phyloP scores from a whole-genome alignment of 1,284 basidiomycete genomes.

The Lentinus polychrous region DNA sequence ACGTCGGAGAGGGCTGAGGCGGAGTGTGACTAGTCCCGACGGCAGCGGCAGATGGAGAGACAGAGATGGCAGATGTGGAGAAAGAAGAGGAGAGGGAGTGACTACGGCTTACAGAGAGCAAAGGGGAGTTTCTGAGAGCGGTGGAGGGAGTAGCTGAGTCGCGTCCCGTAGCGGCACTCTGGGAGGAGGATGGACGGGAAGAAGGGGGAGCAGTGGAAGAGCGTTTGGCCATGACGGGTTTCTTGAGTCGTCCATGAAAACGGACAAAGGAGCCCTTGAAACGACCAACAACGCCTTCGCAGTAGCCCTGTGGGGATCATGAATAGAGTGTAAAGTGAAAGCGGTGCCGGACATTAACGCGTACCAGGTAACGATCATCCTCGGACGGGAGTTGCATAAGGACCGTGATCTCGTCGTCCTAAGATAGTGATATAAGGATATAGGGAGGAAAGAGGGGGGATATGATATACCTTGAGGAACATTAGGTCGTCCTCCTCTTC shows the following conservation, averaged over 20 bases:
- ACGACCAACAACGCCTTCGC: constrained; percentile 87
- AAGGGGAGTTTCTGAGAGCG: constrained; percentile 9
- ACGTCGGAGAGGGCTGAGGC: not conserved
- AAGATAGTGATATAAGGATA: not conserved
- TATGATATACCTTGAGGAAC: constrained; percentile 66
- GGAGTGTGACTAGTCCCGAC: not conserved
- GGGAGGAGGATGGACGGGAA: constrained; percentile 20
- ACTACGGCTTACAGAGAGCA: constrained; percentile 2
- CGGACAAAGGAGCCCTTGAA: constrained; percentile 66
- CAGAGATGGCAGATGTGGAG: not conserved
- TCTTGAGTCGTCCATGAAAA: constrained; percentile 75
- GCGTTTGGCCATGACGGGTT: constrained; percentile 71
- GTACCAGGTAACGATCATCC: constrained; percentile 54
- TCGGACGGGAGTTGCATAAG: constrained; percentile 64
- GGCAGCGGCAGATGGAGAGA: not conserved
- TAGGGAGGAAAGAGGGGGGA: constrained; percentile 2
- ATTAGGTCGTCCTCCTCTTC: constrained; percentile 77
- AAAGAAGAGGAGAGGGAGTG: not conserved
- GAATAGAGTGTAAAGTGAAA: constrained; percentile 3
- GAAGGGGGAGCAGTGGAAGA: constrained; percentile 24
- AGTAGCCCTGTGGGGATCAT: constrained; percentile 36
- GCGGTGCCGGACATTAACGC: constrained; percentile 19
- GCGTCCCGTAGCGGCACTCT: constrained; percentile 15
- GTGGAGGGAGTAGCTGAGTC: constrained; percentile 12
- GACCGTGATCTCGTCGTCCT: constrained; percentile 79